These are phyloP conservation scores for Xylariaceae sp. DNA, from an alignment of 2,329 filamentous ascomycete species.

Conservation along the genomic window DNA sequence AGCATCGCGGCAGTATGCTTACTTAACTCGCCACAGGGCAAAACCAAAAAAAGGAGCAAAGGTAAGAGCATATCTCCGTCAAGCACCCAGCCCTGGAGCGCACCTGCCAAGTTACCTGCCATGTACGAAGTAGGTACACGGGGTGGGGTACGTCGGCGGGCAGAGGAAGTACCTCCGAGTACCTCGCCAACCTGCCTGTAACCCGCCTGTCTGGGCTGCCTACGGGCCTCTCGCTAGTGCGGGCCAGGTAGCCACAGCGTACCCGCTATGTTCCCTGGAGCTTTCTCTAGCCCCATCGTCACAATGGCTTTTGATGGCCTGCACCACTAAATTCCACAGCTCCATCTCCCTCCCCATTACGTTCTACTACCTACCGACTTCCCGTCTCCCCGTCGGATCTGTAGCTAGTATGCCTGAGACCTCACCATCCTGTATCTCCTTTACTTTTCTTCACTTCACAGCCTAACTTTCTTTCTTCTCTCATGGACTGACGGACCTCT, in stretches of 20 bases:
- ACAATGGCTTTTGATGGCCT: background rate
- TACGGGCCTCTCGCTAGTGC: background rate
- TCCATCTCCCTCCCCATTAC: background rate
- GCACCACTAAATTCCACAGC: background rate
- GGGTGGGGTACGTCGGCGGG: background rate
- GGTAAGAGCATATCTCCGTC: background rate
- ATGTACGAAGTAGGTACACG: background rate
- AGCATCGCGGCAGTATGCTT: background rate
- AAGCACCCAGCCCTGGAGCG: background rate
- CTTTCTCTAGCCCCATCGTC: background rate
- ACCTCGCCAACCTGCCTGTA: background rate
- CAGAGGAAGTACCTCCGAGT: too few species aligned
- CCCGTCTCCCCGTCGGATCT: slow-evolving; percentile 6
- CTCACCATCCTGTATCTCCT: background rate
- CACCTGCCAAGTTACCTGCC: background rate
- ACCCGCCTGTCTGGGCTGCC: background rate
- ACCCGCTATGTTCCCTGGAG: background rate
- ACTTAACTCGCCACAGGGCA: background rate
- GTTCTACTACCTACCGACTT: background rate
- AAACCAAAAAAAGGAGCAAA: background rate
- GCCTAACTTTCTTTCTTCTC: slow-evolving; percentile 5
- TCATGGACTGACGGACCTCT: slow-evolving; percentile 20
- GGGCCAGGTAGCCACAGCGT: background rate
- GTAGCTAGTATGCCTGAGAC: slow-evolving; percentile 8
- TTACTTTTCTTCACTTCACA: background rate